phyloP scores from a whole-genome alignment of 257 asterid genomes.

The Rhazya stricta region DNA sequence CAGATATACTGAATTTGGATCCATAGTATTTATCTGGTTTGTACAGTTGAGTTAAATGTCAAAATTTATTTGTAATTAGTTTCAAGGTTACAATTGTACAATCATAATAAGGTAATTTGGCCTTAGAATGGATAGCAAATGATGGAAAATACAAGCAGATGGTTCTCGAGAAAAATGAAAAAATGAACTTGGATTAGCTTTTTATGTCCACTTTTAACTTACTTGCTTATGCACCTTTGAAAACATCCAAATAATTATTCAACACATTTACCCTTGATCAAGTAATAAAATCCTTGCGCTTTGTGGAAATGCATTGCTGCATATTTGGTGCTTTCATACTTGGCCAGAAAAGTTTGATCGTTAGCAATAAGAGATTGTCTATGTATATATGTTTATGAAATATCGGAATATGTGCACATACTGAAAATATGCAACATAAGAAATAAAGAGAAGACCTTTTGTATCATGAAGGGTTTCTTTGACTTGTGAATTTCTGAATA shows the following conservation, averaged over 20 bases:
- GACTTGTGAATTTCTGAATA: not conserved
- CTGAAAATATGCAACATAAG: not conserved
- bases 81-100: not conserved
- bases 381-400: not conserved
- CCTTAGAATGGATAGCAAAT: not conserved
- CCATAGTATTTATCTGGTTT: not conserved
- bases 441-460: not conserved
- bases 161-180: not conserved
- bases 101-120: not conserved
- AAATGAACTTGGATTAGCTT: not conserved
- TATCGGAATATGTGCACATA: not conserved
- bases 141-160: not conserved
- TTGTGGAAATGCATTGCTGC: not conserved
- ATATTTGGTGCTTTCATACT: not conserved
- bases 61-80: not conserved
- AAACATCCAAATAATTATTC: not conserved
- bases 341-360: not conserved
- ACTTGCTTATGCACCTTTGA: not conserved
- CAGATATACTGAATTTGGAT: not conserved
- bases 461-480: not conserved
- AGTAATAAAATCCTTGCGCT: not conserved
- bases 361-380: not conserved
- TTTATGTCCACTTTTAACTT: not conserved
- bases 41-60: not conserved
- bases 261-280: not conserved